Conservation (phyloP, 805 yeast species). For the Groenewaldozyma tartarivorans region DNA sequence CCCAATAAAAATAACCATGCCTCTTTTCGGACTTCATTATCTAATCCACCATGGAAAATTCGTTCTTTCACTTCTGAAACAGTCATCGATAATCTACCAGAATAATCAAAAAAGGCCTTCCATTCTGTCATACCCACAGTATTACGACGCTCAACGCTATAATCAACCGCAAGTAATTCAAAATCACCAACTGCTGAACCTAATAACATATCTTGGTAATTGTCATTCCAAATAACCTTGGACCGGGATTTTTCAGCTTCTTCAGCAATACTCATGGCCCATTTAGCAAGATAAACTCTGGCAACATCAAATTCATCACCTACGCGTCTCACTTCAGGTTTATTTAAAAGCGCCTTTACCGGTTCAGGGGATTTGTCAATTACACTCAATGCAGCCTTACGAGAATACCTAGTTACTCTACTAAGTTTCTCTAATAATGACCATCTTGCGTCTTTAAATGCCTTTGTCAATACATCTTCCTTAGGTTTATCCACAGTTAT, state of each 20-base stretch:
- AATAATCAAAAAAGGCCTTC: conserved; percentile 71
- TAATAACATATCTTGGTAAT: conserved; percentile 21
- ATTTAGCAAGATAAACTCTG: conserved; percentile 81
- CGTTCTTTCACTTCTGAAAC: conserved; percentile 69
- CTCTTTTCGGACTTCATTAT: conserved; percentile 47
- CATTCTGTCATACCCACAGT: conserved; percentile 68
- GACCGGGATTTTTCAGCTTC: conserved; percentile 59
- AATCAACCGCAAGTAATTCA: conserved; percentile 36
- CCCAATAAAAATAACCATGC: conserved; percentile 84
- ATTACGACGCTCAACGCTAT: conserved; percentile 57
- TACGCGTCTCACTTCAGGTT: conserved; percentile 71
- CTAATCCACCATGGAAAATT: conserved; percentile 85
- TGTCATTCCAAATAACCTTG: conserved; percentile 29
- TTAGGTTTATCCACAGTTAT: conserved; percentile 25
- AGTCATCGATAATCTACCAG: conserved; percentile 68
- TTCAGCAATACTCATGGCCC: conserved; percentile 92
- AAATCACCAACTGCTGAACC: conserved; percentile 29
- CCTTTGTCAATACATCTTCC: conserved; percentile 33
- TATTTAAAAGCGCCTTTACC: conserved; percentile 48
- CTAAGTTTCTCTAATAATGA: conserved; percentile 77
- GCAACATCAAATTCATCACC: conserved; percentile 93
- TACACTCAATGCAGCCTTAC: conserved; percentile 53
- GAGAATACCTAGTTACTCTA: conserved; percentile 53
- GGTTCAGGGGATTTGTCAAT: conserved; percentile 49
- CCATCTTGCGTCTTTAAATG: conserved; percentile 73